Percentiles rank a stretch among this genome's conserved stretches.
Conservation (phyloP, 495 filamentous ascomycete genomes). For the Achaetomiella virescens region DNA sequence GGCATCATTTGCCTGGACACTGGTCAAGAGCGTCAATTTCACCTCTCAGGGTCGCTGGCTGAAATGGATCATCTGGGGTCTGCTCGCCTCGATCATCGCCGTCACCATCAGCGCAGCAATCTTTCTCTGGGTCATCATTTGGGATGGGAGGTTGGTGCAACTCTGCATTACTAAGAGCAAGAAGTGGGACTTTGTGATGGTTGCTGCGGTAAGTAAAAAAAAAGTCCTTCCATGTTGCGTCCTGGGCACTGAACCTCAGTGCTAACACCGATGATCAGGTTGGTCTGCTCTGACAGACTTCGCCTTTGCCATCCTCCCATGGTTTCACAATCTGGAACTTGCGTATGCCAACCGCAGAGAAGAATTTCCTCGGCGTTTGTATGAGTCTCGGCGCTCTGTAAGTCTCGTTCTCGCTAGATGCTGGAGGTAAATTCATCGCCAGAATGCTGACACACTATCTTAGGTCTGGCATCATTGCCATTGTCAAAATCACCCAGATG, state of each 20-base stretch:
- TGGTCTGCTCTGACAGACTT: conserved; percentile 12
- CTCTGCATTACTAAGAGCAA: neutral
- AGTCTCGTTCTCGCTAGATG: neutral
- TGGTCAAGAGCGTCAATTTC: neutral
- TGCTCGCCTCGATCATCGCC: neutral
- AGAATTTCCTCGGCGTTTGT: conserved; percentile 18
- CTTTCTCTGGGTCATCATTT: neutral
- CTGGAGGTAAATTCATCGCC: too few species aligned
- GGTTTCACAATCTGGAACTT: conserved; percentile 26
- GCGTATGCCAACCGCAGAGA: conserved; percentile 20
- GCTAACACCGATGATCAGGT: neutral
- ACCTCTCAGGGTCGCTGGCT: neutral
- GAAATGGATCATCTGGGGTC: neutral
- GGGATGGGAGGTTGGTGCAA: neutral
- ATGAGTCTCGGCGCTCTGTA: conserved; percentile 29
- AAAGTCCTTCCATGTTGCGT: too few species aligned
- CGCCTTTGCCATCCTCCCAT: conserved; percentile 17
- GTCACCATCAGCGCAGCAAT: neutral
- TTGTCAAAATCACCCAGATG: neutral
- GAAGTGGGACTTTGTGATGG: neutral
- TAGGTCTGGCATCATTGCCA: neutral
- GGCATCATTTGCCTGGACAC: neutral
- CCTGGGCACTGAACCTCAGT: too few species aligned
- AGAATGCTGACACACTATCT: neutral
- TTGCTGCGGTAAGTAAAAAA: neutral